Conservation (phyloP, 495 filamentous ascomycete genomes). For the Pyrenula massariospora region DNA sequence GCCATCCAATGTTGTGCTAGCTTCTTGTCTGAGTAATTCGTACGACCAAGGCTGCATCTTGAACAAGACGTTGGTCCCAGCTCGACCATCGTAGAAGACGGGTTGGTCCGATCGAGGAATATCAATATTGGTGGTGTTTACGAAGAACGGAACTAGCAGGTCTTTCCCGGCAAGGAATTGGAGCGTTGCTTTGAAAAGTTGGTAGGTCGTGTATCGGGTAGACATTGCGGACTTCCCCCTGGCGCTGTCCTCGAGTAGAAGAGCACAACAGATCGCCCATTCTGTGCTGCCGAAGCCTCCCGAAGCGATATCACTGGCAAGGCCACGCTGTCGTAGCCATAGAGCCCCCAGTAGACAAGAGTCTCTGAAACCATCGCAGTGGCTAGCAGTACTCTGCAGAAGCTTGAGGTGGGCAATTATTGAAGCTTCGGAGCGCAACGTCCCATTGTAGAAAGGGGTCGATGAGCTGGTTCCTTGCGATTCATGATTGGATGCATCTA, state of each 20-base stretch:
- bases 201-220: slow-evolving; percentile 74
- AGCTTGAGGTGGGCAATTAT: slow-evolving; percentile 62
- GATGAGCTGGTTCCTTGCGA: slow-evolving; percentile 26
- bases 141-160: slow-evolving; percentile 51
- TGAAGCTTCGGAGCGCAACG: slow-evolving; percentile 64
- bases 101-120: slow-evolving; percentile 24
- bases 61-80: slow-evolving; percentile 71
- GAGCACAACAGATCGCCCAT: slow-evolving; percentile 67
- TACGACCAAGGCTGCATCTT: slow-evolving; percentile 91
- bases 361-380: slow-evolving; percentile 63
- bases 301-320: slow-evolving; percentile 47
- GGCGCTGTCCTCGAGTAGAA: slow-evolving; percentile 67
- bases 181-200: slow-evolving; percentile 84
- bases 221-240: slow-evolving; percentile 61
- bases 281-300: slow-evolving; percentile 94
- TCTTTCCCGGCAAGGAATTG: slow-evolving; percentile 71
- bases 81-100: slow-evolving; percentile 50
- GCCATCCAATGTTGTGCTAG: slow-evolving; percentile 53
- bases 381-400: slow-evolving; percentile 50
- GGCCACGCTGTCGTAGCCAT: slow-evolving; percentile 84
- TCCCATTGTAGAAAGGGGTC: slow-evolving; percentile 84
- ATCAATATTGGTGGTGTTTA: slow-evolving; percentile 25
- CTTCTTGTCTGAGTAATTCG: slow-evolving; percentile 55
- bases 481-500: slow-evolving; percentile 21
- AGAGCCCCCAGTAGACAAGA: slow-evolving; percentile 74